Percentiles rank a stretch among this genome's conserved stretches.
These are phyloP conservation scores for Pythium apleroticum DNA, from an alignment of 352 stramenopile genomes.

Conservation along the genomic window DNA sequence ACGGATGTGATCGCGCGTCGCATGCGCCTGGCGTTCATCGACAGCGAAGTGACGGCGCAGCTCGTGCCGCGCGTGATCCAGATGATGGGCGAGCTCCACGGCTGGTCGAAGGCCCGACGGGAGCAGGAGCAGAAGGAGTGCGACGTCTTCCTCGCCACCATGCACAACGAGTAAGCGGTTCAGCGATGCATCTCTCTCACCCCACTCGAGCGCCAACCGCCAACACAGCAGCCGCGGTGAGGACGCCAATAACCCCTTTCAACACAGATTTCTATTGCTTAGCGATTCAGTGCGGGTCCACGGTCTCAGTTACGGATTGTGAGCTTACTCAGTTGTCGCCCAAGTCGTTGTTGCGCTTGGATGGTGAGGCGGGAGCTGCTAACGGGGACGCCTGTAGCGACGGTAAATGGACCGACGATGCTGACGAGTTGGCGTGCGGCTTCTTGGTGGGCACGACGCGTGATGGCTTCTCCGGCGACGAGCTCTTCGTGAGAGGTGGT, in stretches of 20 bases:
- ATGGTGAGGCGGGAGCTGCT: neutral
- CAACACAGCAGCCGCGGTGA: neutral
- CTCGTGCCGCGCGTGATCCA: slow-evolving; percentile 87
- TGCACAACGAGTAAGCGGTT: slow-evolving; percentile 70
- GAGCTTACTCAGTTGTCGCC: neutral
- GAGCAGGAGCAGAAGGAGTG: slow-evolving; percentile 78
- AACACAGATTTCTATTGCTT: slow-evolving; percentile 10
- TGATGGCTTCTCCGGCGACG: neutral
- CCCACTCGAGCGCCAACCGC: neutral
- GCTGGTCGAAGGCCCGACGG: slow-evolving; percentile 78
- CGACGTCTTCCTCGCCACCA: slow-evolving; percentile 79
- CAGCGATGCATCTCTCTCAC: neutral
- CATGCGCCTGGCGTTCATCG: slow-evolving; percentile 93
- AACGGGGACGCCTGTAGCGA: neutral
- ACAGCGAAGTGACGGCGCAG: slow-evolving; percentile 77
- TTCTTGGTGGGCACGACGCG: neutral
- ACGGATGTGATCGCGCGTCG: slow-evolving; percentile 92
- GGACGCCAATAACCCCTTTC: neutral
- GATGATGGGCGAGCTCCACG: slow-evolving; percentile 91
- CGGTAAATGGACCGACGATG: neutral
- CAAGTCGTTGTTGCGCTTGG: neutral
- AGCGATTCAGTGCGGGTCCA: neutral
- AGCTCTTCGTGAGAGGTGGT: neutral
- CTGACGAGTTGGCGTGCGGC: neutral
- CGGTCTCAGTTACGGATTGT: neutral